Conservation (phyloP, 2,329 filamentous ascomycete genomes). For the Pseudocercospora crystallina region DNA sequence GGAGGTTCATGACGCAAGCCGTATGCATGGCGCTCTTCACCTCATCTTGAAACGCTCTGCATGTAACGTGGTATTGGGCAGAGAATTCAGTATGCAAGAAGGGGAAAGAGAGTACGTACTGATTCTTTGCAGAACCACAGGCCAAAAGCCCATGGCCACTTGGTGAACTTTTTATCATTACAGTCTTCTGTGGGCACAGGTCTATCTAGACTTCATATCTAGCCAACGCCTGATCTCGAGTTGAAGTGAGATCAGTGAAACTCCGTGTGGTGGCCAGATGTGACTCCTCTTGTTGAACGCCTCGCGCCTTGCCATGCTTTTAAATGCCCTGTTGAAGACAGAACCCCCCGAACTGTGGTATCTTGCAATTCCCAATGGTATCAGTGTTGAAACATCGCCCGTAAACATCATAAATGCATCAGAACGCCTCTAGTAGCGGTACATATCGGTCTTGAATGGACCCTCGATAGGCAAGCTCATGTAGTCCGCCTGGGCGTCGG, state of each 20-base stretch:
- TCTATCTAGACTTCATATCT: slow-evolving; percentile 17
- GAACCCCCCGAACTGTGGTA: slow-evolving; percentile 17
- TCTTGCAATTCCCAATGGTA: slow-evolving; percentile 17
- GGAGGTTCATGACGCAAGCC: no score
- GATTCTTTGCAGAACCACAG: neutral
- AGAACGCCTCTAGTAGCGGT: slow-evolving; percentile 63
- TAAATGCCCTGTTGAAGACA: slow-evolving; percentile 24
- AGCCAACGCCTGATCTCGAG: slow-evolving; percentile 19
- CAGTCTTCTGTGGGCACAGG: slow-evolving; percentile 16
- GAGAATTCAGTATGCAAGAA: no score
- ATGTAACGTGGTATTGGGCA: no score
- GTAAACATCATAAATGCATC: slow-evolving; percentile 22
- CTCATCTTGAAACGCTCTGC: no score
- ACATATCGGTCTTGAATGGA: slow-evolving; percentile 95
- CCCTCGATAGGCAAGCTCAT: slow-evolving; percentile 81
- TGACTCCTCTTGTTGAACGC: slow-evolving; percentile 26
- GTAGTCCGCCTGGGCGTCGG: slow-evolving; percentile 87
- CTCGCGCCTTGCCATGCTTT: slow-evolving; percentile 29
- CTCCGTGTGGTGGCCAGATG: slow-evolving; percentile 9
- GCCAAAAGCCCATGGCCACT: neutral
- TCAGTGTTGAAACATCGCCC: slow-evolving; percentile 29
- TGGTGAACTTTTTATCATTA: slow-evolving; percentile 5
- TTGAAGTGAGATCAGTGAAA: slow-evolving; percentile 20
- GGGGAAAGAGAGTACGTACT: no score
- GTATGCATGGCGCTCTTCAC: no score